These are phyloP conservation scores for Fusarium sp. DNA, from an alignment of 2,329 filamentous ascomycete genomes.

Conservation along the genomic window DNA sequence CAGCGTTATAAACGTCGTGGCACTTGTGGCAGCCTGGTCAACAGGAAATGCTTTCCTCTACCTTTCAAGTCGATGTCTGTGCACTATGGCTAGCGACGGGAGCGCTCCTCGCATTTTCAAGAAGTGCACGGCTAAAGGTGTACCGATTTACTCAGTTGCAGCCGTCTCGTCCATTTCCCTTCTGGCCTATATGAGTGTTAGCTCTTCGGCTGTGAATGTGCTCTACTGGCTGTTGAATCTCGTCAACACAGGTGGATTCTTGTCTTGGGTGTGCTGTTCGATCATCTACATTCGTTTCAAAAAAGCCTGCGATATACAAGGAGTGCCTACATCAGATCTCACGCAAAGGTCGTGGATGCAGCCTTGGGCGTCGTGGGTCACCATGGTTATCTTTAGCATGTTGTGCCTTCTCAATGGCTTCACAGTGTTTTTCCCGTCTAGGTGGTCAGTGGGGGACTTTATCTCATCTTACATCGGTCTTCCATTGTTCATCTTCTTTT, in stretches of 20 bases:
- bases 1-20: conserved; percentile 76
- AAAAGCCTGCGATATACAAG: not conserved
- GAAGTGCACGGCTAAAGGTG: not conserved
- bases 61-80: conserved; percentile 78
- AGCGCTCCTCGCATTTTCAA: conserved; percentile 74
- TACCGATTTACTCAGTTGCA: not conserved
- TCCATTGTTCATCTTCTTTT: not conserved
- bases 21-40: conserved; percentile 76
- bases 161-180: not conserved
- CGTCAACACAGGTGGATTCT: not conserved
- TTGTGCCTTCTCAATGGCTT: not conserved
- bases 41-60: conserved; percentile 74
- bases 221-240: not conserved
- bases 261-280: not conserved
- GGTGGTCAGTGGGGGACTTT: not conserved
- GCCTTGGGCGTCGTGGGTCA: not conserved
- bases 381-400: not conserved
- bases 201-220: not conserved
- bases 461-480: not conserved
- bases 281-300: not conserved
- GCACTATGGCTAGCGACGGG: conserved; percentile 75
- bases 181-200: not conserved
- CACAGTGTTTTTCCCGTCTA: not conserved
- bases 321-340: not conserved
- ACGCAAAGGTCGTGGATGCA: not conserved